These are phyloP conservation scores for Galeopsis tetrahit DNA, from an alignment of 257 asterid species.

Conservation along the genomic window DNA sequence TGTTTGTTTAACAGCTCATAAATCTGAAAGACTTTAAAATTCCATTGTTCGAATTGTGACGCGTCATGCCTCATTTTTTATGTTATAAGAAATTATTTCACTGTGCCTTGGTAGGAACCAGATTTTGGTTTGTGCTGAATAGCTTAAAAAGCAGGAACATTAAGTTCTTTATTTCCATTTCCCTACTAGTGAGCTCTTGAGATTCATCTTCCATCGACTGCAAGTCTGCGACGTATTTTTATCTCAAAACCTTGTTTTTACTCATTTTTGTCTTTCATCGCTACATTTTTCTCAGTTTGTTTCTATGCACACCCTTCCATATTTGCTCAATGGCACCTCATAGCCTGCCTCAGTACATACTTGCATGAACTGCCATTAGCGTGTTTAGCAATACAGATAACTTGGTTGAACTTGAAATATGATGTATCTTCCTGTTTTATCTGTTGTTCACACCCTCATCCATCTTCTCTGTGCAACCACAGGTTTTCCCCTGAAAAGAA, in stretches of 20 bases:
- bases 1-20: conserved; percentile 12
- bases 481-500: conserved; percentile 93
- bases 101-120: conserved; percentile 14
- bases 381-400: conserved; percentile 21
- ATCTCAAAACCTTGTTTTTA: conserved; percentile 26
- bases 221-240: background rate
- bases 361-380: conserved; percentile 8
- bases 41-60: conserved; percentile 15
- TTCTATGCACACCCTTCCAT: conserved; percentile 2
- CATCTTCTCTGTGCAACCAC: conserved; percentile 44
- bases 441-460: conserved; percentile 33
- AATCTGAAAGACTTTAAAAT: conserved; percentile 10
- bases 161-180: conserved; percentile 29
- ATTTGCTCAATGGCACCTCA: conserved; percentile 23
- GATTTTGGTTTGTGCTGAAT: conserved; percentile 30
- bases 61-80: conserved; percentile 18
- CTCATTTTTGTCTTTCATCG: conserved; percentile 7
- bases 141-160: conserved; percentile 12
- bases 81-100: conserved; percentile 13
- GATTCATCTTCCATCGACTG: conserved; percentile 1
- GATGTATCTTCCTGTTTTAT: conserved; percentile 36
- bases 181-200: conserved; percentile 1
- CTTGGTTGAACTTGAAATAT: conserved; percentile 29
- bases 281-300: conserved; percentile 2
- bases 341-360: conserved; percentile 14